A percentile compares a stretch with the other conserved stretches of the same genome.
phyloP scores from a whole-genome alignment of 2,329 filamentous ascomycete genomes.

The Chrysoporthe deuterocubensis region DNA sequence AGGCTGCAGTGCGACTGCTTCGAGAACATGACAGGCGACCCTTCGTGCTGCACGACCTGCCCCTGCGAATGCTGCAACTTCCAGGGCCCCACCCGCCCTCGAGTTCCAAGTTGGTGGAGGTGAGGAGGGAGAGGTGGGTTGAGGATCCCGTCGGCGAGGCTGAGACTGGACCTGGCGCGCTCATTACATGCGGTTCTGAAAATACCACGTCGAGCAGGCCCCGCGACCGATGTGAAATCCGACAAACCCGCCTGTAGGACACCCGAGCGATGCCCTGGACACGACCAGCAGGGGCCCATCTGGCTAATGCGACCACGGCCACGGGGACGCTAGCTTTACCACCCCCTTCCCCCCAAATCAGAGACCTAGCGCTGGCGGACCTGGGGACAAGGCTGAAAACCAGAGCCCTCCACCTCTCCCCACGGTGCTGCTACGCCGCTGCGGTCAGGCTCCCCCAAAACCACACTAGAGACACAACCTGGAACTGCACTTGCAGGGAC shows the following conservation, averaged over 20 bases:
- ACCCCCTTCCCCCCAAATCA: not conserved
- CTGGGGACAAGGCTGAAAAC: constrained; percentile 24
- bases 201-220: not conserved
- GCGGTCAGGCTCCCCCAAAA: constrained; percentile 5
- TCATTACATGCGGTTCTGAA: not conserved
- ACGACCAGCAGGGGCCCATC: not conserved
- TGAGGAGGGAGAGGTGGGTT: not conserved
- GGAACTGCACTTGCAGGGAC: constrained; percentile 15
- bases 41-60: not conserved
- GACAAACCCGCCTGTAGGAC: not conserved
- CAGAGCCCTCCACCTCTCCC: not conserved
- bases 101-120: not conserved
- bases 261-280: constrained; percentile 7
- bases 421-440: not conserved
- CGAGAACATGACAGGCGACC: constrained; percentile 1
- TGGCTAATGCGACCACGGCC: constrained; percentile 20
- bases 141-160: not conserved
- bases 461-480: constrained; percentile 9
- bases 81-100: not conserved
- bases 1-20: constrained; percentile 18
- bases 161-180: not conserved
- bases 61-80: not conserved
- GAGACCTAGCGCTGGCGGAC: constrained; percentile 2
- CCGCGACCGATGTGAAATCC: not conserved
- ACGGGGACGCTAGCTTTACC: constrained; percentile 11